phyloP scores from a whole-genome alignment of 2,329 filamentous ascomycete species.

The Arthrobotrys entomopaga region DNA sequence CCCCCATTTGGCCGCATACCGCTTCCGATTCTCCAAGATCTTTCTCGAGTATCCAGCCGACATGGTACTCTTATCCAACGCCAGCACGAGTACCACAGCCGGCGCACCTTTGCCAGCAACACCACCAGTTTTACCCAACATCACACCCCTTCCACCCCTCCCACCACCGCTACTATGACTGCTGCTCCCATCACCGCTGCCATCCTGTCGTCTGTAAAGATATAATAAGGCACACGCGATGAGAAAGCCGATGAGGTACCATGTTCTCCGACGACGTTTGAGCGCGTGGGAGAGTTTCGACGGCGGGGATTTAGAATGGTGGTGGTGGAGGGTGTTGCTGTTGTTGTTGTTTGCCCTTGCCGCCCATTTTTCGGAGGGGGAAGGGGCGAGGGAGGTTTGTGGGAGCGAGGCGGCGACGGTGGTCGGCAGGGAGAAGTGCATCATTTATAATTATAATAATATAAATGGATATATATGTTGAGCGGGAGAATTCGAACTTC shows the following conservation, averaged over 20 bases:
- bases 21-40: slow-evolving; percentile 81
- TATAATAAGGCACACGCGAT: slow-evolving; percentile 53
- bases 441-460: too few species aligned
- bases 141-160: slow-evolving; percentile 54
- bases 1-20: slow-evolving; percentile 88
- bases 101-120: slow-evolving; percentile 64
- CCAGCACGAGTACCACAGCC: slow-evolving; percentile 81
- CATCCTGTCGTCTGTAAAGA: slow-evolving; percentile 51
- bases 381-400: slow-evolving; percentile 4
- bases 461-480: too few species aligned
- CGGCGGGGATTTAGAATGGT: slow-evolving; percentile 17
- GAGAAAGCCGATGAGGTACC: slow-evolving; percentile 57
- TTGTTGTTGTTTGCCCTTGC: slow-evolving; percentile 42
- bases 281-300: slow-evolving; percentile 32
- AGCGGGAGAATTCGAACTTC: too few species aligned
- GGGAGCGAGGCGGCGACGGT: slow-evolving; percentile 57
- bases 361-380: slow-evolving; percentile 42
- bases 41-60: slow-evolving; percentile 75
- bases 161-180: too few species aligned
- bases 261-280: slow-evolving; percentile 54
- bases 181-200: neutral
- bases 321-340: slow-evolving; percentile 27
- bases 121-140: slow-evolving; percentile 59
- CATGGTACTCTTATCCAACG: slow-evolving; percentile 75
- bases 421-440: slow-evolving; percentile 59